Percentiles rank a stretch among this genome's conserved stretches.
Evolutionary conservation across 345 rosid species (phyloP).

Genomic region (Syzygium oleosum): DNA sequence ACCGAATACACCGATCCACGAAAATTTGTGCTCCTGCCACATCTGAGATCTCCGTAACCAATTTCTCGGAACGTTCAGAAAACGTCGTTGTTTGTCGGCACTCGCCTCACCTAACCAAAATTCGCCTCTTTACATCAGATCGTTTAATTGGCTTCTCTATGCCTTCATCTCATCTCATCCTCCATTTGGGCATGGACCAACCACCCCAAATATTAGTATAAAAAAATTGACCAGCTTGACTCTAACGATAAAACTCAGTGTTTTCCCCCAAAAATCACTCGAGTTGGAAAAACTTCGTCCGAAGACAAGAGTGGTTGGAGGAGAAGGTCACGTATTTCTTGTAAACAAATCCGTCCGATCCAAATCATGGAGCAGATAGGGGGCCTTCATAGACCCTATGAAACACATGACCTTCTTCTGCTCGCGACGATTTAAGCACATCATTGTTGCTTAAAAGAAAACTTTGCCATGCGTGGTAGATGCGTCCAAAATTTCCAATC

Average conservation of each 20-base stretch:
- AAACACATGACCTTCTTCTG: background rate
- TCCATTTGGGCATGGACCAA: background rate
- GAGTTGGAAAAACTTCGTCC: background rate
- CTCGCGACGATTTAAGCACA: background rate
- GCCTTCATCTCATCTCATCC: background rate
- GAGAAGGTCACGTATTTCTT: background rate
- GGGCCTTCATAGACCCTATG: background rate
- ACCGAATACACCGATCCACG: fast-evolving
- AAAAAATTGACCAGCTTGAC: background rate
- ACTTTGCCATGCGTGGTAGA: background rate
- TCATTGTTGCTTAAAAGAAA: background rate
- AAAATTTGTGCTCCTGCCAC: background rate
- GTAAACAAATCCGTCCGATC: background rate
- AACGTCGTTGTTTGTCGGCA: background rate
- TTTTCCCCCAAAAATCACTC: background rate
- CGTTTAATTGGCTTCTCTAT: background rate
- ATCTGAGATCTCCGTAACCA: fast-evolving
- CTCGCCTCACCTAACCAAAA: background rate
- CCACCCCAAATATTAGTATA: background rate
- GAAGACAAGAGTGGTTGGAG: background rate
- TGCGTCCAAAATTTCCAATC: background rate
- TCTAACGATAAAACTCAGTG: background rate
- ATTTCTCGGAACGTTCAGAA: background rate
- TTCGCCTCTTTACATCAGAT: background rate
- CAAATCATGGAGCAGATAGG: background rate